A percentile compares a stretch with the other conserved stretches of the same genome.
phyloP scores from a whole-genome alignment of 2,329 filamentous ascomycete genomes.

The Aspergillus cejpii region DNA sequence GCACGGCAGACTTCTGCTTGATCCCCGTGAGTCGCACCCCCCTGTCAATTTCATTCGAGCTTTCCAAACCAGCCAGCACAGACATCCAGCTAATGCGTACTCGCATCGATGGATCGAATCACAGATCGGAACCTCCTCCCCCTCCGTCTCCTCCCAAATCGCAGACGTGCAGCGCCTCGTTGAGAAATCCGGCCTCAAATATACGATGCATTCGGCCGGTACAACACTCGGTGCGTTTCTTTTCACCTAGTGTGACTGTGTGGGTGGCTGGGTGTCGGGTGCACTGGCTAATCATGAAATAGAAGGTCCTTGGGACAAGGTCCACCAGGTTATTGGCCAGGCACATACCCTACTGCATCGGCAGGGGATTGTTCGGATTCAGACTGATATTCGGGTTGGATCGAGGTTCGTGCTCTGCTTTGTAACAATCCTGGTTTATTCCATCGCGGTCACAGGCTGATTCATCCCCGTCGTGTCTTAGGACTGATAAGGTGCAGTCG shows the following conservation, averaged over 20 bases:
- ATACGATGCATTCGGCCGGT: constrained; percentile 87
- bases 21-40: constrained; percentile 57
- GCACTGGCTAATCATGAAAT: constrained; percentile 10
- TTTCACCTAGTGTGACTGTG: not conserved
- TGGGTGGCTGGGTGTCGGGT: not conserved
- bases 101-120: not conserved
- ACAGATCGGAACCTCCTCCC: constrained; percentile 70
- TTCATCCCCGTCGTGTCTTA: no score
- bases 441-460: no score
- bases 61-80: not conserved
- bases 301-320: constrained; percentile 90
- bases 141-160: constrained; percentile 74
- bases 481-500: constrained; percentile 79
- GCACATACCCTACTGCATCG: constrained; percentile 71
- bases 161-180: constrained; percentile 83
- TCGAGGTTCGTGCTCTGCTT: constrained; percentile 53
- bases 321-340: constrained; percentile 79
- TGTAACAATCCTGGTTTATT: constrained; percentile 1
- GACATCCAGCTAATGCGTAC: not conserved
- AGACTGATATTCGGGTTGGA: constrained; percentile 81
- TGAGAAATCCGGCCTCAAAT: constrained; percentile 70
- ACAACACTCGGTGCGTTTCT: constrained; percentile 72
- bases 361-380: constrained; percentile 71
- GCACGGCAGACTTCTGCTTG: constrained; percentile 85
- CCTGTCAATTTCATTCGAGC: not conserved